These are phyloP conservation scores for Rhamnella rubrinervis DNA, from an alignment of 331 rosid species.

Conservation along the genomic window DNA sequence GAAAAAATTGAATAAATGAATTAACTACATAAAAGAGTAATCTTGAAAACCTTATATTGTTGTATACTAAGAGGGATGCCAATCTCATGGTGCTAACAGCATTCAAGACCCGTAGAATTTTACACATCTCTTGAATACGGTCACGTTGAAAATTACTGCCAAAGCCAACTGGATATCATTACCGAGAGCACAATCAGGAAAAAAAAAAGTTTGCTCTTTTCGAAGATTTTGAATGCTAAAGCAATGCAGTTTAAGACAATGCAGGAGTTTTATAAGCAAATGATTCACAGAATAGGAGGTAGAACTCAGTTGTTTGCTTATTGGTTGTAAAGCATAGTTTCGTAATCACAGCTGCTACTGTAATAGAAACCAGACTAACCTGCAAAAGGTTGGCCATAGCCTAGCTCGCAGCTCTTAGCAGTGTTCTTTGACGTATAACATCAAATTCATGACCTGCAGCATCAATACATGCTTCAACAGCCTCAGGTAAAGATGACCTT, in stretches of 20 bases:
- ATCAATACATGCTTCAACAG: conserved; percentile 93
- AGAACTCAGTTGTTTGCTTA: neutral
- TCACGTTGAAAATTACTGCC: conserved; percentile 99
- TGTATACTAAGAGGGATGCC: conserved; percentile 93
- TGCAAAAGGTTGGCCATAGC: conserved; percentile 98
- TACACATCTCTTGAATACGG: conserved; percentile 95
- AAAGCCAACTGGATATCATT: conserved; percentile 99
- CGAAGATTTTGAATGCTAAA: conserved; percentile 27
- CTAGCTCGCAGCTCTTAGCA: conserved; percentile 95
- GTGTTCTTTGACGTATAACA: conserved; percentile 67
- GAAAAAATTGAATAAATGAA: conserved; percentile 22
- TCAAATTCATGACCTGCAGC: conserved; percentile 98
- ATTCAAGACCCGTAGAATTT: conserved; percentile 85
- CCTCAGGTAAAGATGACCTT: conserved; percentile 79
- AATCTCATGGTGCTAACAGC: conserved; percentile 80
- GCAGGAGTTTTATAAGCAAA: neutral
- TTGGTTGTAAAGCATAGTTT: neutral
- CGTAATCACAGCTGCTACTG: conserved; percentile 2
- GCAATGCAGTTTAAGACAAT: neutral
- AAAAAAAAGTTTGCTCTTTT: conserved; percentile 32
- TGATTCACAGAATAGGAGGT: neutral
- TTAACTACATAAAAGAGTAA: conserved; percentile 23
- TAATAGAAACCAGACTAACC: conserved; percentile 48
- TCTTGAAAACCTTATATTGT: conserved; percentile 81
- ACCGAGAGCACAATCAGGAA: conserved; percentile 72